Evolutionary conservation across 2,329 filamentous ascomycete species (phyloP).

Genomic region (Plectosphaerella sp.): DNA sequence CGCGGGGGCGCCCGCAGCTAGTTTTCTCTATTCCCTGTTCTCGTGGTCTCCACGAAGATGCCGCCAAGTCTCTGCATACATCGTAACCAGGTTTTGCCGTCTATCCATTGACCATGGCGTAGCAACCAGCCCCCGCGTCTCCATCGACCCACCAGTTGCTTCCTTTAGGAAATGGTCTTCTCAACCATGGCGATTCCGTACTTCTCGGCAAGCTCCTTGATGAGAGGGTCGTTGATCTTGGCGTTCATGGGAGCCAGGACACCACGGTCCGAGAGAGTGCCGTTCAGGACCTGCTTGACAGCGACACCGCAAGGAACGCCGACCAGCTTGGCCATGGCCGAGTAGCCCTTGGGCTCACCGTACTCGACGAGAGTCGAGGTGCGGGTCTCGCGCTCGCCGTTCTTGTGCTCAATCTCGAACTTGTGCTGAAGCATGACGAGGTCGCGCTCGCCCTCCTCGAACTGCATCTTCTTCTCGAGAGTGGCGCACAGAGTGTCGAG

Average conservation of each 20-base stretch:
- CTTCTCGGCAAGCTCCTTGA: slow-evolving; percentile 73
- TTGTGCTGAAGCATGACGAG: slow-evolving; percentile 77
- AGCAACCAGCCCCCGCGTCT: too few species aligned
- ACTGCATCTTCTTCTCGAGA: slow-evolving; percentile 90
- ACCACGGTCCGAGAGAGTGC: slow-evolving; percentile 67
- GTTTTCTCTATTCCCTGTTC: too few species aligned
- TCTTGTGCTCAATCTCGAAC: slow-evolving; percentile 79
- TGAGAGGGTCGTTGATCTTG: slow-evolving; percentile 67
- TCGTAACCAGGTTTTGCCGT: too few species aligned
- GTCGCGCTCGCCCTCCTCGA: slow-evolving; percentile 76
- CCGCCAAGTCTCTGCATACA: too few species aligned
- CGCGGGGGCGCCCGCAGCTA: too few species aligned
- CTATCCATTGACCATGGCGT: too few species aligned
- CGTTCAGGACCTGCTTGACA: slow-evolving; percentile 73
- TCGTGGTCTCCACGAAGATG: too few species aligned
- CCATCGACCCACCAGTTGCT: too few species aligned
- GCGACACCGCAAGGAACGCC: slow-evolving; percentile 63
- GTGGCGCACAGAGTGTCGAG: slow-evolving; percentile 88
- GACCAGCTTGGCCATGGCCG: slow-evolving; percentile 78
- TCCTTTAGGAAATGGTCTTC: slow-evolving; percentile 48
- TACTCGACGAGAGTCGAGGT: slow-evolving; percentile 82
- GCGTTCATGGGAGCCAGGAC: slow-evolving; percentile 72
- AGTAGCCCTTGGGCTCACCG: slow-evolving; percentile 74
- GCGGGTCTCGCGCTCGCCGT: slow-evolving; percentile 71
- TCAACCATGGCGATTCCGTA: slow-evolving; percentile 71